phyloP scores from a whole-genome alignment of 805 yeast species.

The Candida anglica region DNA sequence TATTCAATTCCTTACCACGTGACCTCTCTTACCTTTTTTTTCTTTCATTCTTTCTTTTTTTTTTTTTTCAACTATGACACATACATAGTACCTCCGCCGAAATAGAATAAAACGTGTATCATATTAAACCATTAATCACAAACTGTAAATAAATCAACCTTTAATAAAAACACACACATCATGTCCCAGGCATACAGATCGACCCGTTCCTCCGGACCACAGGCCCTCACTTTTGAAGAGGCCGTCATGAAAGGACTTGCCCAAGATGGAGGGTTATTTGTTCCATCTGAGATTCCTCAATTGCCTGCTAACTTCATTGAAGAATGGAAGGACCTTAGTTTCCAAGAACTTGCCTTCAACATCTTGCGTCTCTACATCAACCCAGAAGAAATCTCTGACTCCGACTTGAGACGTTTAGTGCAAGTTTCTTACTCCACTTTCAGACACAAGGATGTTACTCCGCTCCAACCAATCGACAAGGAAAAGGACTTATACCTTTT shows the following conservation, averaged over 20 bases:
- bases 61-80: too few relatives aligned
- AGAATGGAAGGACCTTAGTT: constrained; percentile 70
- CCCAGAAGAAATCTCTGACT: constrained; percentile 65
- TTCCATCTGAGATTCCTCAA: constrained; percentile 79
- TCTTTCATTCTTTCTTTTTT: too few relatives aligned
- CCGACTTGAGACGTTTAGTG: constrained; percentile 62
- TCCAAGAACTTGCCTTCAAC: constrained; percentile 83
- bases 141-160: too few relatives aligned
- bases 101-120: constrained; percentile 3
- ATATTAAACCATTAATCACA: constrained; percentile 45
- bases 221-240: constrained; percentile 66
- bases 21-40: too few relatives aligned
- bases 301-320: constrained; percentile 52
- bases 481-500: constrained; percentile 63
- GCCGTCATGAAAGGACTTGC: constrained; percentile 90
- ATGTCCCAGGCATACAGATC: constrained; percentile 62
- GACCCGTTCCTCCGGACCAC: constrained; percentile 58
- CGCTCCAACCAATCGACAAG: constrained; percentile 62
- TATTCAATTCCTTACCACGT: too few relatives aligned
- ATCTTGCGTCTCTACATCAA: constrained; percentile 78
- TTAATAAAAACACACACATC: too few relatives aligned
- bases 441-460: constrained; percentile 86
- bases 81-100: too few relatives aligned
- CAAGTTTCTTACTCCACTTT: constrained; percentile 82
- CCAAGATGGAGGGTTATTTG: constrained; percentile 91